Evolutionary conservation across 2,329 filamentous ascomycete species (phyloP).

Genomic region (Penicillium sp.): DNA sequence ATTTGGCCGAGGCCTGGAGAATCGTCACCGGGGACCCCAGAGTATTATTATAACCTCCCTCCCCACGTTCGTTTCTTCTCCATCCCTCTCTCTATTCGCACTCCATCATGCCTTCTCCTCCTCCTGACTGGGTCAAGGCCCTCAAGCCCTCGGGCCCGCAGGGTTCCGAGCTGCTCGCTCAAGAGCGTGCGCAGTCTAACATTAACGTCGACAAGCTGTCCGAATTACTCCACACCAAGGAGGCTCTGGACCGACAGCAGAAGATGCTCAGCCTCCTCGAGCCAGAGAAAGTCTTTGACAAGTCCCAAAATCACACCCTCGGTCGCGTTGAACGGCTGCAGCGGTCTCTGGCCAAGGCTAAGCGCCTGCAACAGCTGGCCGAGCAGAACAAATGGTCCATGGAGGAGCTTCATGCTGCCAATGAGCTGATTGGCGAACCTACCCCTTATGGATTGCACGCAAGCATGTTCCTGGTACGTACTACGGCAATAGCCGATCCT

Average conservation of each 20-base stretch:
- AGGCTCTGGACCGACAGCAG: conserved; percentile 60
- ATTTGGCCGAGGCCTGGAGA: conserved; percentile 18
- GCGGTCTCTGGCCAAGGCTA: conserved; percentile 66
- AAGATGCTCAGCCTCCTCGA: conserved; percentile 64
- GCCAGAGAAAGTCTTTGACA: conserved; percentile 70
- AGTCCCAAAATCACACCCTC: conserved; percentile 73
- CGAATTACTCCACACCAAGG: conserved; percentile 66
- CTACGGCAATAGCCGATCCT: neutral
- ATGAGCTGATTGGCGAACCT: conserved; percentile 69
- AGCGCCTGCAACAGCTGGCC: conserved; percentile 66
- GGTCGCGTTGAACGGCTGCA: conserved; percentile 68
- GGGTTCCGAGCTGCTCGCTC: conserved; percentile 65
- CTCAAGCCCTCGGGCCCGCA: conserved; percentile 66
- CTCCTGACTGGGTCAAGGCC: conserved; percentile 65
- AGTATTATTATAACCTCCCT: conserved; percentile 7
- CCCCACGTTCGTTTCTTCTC: conserved; percentile 4
- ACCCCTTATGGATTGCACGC: conserved; percentile 73
- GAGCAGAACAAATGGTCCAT: conserved; percentile 65
- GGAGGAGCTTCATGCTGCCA: conserved; percentile 64
- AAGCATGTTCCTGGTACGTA: conserved; percentile 63
- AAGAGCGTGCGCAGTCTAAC: conserved; percentile 66
- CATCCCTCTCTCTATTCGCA: neutral
- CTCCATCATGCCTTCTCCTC: conserved; percentile 38
- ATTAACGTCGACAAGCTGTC: conserved; percentile 66
- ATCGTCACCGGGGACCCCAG: conserved; percentile 8